Evolutionary conservation across 139 green algal species (phyloP), one percentile per base, ranked within the genome.

Genomic region (Haematococcus sp.): DNA sequence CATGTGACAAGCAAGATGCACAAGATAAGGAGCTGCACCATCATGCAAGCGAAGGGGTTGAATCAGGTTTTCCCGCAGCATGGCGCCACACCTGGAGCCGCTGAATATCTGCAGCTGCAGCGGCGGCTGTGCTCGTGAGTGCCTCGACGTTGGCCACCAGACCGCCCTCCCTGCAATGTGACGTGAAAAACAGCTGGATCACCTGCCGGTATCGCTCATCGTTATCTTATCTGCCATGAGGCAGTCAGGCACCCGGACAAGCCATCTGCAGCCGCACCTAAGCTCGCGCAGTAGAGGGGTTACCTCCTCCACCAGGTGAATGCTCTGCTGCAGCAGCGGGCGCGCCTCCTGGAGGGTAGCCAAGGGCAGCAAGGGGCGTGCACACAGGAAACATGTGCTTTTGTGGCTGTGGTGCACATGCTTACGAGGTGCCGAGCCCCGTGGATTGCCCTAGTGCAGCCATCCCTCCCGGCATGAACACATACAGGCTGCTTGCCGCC

Each of bases 91-190:
- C 85, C 81, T 98, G 93, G 75, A 99, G 88, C 35, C 75, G 73
- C 67, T 93, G 89, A 35, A 97, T 93, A 81, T 98, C 93, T 16
- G 81, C 76, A 0, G 90, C 91, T 31, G 91, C 90, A 23, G 87
- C 85, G 13, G 90, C 87, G 20, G 92, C 90, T n/a, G 92, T 90
- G 75, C 85, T 81, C 0, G 90, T 95, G 13, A 98, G 83, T 19
- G 85, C 82, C 64, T 97, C 92, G 30, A 97, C 49, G 33, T 94
- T 92, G 32, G 68, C 84, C 35, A 97, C 85, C 68, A 97, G 56
- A 28, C 90, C 87, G 3, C 91, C 90, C 23, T 87, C 71, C 34
- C 93, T 49, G 70, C 76, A 93, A 44, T 56, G 40, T 19, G 7
- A 49, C 40, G 11, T n/a, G n/a, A n/a, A n/a, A n/a, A n/a, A n/a